Percentiles rank a stretch among this genome's conserved stretches.
Evolutionary conservation across 2,329 filamentous ascomycete species (phyloP).

Genomic region (Phoma herbarum): DNA sequence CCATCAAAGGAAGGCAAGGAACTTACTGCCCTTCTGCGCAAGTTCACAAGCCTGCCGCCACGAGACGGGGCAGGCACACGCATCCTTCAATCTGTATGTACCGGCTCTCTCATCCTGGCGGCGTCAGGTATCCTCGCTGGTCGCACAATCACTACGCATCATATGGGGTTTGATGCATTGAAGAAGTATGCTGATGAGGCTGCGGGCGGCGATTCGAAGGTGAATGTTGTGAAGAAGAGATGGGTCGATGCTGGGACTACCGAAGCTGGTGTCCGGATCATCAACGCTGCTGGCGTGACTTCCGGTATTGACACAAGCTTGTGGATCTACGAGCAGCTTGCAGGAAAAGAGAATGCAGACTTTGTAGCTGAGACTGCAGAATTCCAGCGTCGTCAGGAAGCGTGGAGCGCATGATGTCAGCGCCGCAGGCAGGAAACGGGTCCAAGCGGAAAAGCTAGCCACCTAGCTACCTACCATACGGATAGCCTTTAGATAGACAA

Average conservation of each 20-base stretch:
- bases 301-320: conserved; percentile 46
- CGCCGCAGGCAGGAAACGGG: not conserved
- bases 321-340: conserved; percentile 39
- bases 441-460: not conserved
- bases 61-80: conserved; percentile 36
- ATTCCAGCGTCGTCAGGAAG: conserved; percentile 42
- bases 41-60: conserved; percentile 35
- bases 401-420: conserved; percentile 24
- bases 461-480: not conserved
- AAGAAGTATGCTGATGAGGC: conserved; percentile 42
- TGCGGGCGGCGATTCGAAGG: conserved; percentile 37
- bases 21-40: conserved; percentile 31
- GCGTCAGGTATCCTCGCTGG: conserved; percentile 49
- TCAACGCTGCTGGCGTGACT: conserved; percentile 48
- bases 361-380: conserved; percentile 41
- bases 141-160: conserved; percentile 53
- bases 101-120: conserved; percentile 51
- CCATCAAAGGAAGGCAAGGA: conserved; percentile 30
- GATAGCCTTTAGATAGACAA: not conserved
- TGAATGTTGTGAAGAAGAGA: conserved; percentile 39
- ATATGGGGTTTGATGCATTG: conserved; percentile 39
- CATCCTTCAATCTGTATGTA: conserved; percentile 53
- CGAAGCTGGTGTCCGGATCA: conserved; percentile 43
- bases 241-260: conserved; percentile 47
- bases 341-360: conserved; percentile 37